Conservation (phyloP, 805 yeast genomes). For the Huiozyma sinensis region DNA sequence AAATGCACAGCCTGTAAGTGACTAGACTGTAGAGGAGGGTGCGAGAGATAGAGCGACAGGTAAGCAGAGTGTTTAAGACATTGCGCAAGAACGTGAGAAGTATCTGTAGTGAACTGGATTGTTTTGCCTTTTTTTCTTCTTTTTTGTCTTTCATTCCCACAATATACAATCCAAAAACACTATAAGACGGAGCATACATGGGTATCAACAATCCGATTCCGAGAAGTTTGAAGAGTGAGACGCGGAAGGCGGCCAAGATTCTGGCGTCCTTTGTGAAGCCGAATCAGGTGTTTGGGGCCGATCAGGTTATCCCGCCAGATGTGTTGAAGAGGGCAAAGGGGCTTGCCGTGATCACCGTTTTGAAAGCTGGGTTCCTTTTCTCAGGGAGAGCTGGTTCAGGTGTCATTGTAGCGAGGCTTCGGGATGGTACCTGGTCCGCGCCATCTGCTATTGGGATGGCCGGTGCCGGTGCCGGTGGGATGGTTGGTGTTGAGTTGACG, state of each 20-base stretch:
- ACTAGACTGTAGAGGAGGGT: too few species aligned
- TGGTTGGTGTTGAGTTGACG: slow-evolving; percentile 90
- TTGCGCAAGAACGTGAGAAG: too few species aligned
- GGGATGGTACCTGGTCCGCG: slow-evolving; percentile 96
- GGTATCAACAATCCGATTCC: slow-evolving; percentile 94
- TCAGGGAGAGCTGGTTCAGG: slow-evolving; percentile 98
- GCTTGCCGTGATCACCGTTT: slow-evolving; percentile 81
- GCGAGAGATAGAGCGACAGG: too few species aligned
- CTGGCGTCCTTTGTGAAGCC: slow-evolving; percentile 88
- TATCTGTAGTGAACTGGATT: too few species aligned
- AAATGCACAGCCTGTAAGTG: too few species aligned
- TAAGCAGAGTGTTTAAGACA: too few species aligned
- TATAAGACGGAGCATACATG: slow-evolving; percentile 31
- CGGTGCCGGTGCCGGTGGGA: slow-evolving; percentile 99
- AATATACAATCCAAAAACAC: neutral
- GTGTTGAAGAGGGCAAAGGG: slow-evolving; percentile 87
- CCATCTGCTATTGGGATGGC: slow-evolving; percentile 94
- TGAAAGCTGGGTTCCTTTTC: slow-evolving; percentile 91
- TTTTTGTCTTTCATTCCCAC: neutral
- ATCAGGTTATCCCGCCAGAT: slow-evolving; percentile 79
- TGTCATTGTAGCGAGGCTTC: slow-evolving; percentile 82
- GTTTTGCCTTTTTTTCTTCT: neutral
- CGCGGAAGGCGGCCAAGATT: slow-evolving; percentile 88
- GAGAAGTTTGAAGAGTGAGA: slow-evolving; percentile 74
- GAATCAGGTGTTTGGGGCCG: slow-evolving; percentile 84